Evolutionary conservation across 495 filamentous ascomycete genomes (phyloP), one percentile per base, ranked within the genome.

Genomic region (Podospora anserina): DNA sequence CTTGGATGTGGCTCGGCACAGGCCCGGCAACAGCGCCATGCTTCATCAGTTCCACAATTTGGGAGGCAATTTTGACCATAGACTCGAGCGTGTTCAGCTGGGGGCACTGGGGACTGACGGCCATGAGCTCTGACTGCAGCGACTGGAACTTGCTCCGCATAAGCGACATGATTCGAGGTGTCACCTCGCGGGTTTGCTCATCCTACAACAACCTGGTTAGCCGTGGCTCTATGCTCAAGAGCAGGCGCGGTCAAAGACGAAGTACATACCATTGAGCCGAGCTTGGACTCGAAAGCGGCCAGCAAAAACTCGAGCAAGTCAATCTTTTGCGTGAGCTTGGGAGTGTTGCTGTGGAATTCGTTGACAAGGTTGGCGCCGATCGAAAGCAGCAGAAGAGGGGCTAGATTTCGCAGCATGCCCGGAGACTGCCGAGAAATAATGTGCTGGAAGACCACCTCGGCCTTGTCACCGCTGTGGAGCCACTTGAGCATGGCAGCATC

Each of bases 301-400:
- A 98, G 81, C 49, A 93, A 87, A 28, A 85, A 82, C 67, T 96
- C 90, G 62, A 97, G 81, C 91, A 93, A 95, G 28, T 80, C 78
- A 9, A 99, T 80, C 68, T 92, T 91, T 77, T 92, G 63, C 23
- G 68, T 60, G 18, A 78, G 53, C 58, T 76, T 78, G 82, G 56
- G 79, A 71, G 39, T 91, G 69, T 32, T 74, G 73, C 71, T 90
- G 86, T 34, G 82, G 68, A 97, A 82, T 28, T 89, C 84, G 7
- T 87, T 83, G 30, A 91, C 91, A 18, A 98, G 86, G 16, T 92
- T 92, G 2, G 92, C 91, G 60, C 89, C 90, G 39, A 96, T 89
- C 0, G 93, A 97, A 27, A 98, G 86, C 5, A 89, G 82, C 23
- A 97, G 86, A 54, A 98, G 86, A 3, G 91, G 88, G 56, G 88